Evolutionary conservation across 768 basidiomycete genomes (phyloP), one percentile per base, ranked within the genome.

Genomic region (Dentipellis fragilis): DNA sequence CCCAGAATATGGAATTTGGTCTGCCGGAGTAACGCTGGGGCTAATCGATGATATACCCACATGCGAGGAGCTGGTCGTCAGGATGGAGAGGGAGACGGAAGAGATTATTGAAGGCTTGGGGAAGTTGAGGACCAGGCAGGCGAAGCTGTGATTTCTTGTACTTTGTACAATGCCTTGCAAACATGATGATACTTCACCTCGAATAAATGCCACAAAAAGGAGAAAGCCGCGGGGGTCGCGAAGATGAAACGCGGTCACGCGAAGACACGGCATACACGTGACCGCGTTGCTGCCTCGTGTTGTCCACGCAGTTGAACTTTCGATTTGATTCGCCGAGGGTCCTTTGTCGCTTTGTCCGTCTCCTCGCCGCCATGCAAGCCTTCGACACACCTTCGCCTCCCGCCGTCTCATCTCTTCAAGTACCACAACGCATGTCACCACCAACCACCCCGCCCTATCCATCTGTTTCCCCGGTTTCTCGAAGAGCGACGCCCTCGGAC

Each of bases 1-100:
- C 63, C 73, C 81, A 0, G 90, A 97, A 59, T 81, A 84, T 62
- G 94, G 93, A 4, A 85, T 95, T 49, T 95, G 93, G 93, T 79
- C 69, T 55, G 82, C 82, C 17, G 84, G 87, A 2, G 70, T 87
- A 57, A 68, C 71, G 8, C 64, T 85, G 52, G 89, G 88, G 2
- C 66, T 90, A 57, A 92, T 95, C 65, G 75, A 87, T 39, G 91
- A 95, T 65, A 82, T 89, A 45, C 89, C 89, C 12, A 87, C 85
- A 1, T 94, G 91, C 71, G 75, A 84, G 55, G 86, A 75, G 52
- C 71, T 96, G 34, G 58, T 95, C 54, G 63, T 66, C 16, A 72
- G 79, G 60, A 78, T 95, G 47, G 93, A 91, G 72, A 73, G 66
- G 51, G 91, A 92, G 65, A 84, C 84, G 0, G 85, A 87, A 67